Percentiles rank a stretch among this genome's conserved stretches.
Conservation (phyloP, 176 grass and related monocot genomes). For the Alloteropsis semialata region DNA sequence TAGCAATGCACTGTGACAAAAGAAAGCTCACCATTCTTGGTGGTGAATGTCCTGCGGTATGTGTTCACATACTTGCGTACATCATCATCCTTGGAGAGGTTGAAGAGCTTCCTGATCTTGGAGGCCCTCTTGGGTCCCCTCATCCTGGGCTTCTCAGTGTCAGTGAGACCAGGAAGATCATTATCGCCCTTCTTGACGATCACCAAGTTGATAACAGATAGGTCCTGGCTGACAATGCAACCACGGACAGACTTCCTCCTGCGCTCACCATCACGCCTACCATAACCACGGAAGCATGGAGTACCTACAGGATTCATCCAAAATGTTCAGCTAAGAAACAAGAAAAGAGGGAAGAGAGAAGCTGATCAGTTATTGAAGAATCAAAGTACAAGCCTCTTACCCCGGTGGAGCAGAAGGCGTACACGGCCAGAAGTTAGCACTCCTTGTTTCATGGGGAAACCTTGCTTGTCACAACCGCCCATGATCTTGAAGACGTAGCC, state of each 20-base stretch:
- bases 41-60: constrained; percentile 83
- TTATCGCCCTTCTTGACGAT: constrained; percentile 95
- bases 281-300: constrained; percentile 86
- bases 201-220: constrained; percentile 87
- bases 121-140: constrained; percentile 96
- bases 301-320: constrained; percentile 45
- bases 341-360: neutral
- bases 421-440: constrained; percentile 83
- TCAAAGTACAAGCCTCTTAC: constrained; percentile 17
- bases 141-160: constrained; percentile 94
- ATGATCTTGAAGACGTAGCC: constrained; percentile 95
- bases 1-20: neutral
- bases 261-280: constrained; percentile 82
- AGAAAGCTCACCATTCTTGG: constrained; percentile 64
- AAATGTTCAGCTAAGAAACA: neutral
- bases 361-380: neutral
- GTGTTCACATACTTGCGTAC: constrained; percentile 97
- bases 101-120: constrained; percentile 97
- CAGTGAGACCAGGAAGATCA: constrained; percentile 78
- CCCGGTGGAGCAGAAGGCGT: constrained; percentile 77
- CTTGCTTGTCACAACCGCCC: constrained; percentile 92
- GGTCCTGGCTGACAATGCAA: constrained; percentile 90
- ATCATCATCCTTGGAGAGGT: constrained; percentile 89
- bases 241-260: constrained; percentile 92
- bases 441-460: constrained; percentile 96